Conservation (phyloP, 2,329 filamentous ascomycete species). For the Fusarium concolor region DNA sequence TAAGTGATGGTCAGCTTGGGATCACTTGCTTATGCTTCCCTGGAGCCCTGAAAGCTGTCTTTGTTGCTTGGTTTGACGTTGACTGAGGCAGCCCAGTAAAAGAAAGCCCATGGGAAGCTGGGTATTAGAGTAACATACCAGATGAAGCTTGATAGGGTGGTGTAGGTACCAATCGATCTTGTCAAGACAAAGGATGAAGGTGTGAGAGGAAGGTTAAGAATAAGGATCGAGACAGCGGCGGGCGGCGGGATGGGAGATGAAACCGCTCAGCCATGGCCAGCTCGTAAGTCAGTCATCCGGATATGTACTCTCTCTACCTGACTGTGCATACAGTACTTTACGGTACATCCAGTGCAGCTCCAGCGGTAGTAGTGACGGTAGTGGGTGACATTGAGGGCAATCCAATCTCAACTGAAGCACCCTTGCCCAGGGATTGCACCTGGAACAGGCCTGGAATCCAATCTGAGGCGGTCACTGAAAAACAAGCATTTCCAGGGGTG, state of each 20-base stretch:
- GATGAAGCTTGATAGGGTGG: background rate
- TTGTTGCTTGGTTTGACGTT: background rate
- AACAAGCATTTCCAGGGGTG: constrained; percentile 39
- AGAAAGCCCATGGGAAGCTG: background rate
- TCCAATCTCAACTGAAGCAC: constrained; percentile 37
- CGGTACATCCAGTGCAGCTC: background rate
- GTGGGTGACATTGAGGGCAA: constrained; percentile 27
- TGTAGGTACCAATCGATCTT: background rate
- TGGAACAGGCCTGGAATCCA: constrained; percentile 18
- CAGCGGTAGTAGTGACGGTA: constrained; percentile 1
- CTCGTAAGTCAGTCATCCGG: background rate
- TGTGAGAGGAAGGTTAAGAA: constrained; percentile 6
- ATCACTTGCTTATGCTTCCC: background rate
- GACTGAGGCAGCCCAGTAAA: background rate
- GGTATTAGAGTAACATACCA: constrained; percentile 15
- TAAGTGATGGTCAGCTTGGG: constrained; percentile 24
- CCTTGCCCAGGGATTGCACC: constrained; percentile 26
- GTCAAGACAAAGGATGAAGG: constrained; percentile 4
- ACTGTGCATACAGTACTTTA: background rate
- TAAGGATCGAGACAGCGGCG: constrained; percentile 18
- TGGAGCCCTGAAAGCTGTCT: constrained; percentile 1
- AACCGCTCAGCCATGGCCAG: constrained; percentile 25
- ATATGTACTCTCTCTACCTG: constrained; percentile 7
- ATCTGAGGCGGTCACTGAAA: constrained; percentile 36
- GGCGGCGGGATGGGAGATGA: constrained; percentile 23